Percentiles rank a stretch among this genome's conserved stretches.
These are phyloP conservation scores for Termitomyces titanicus DNA, from an alignment of 768 basidiomycete species.

Conservation along the genomic window DNA sequence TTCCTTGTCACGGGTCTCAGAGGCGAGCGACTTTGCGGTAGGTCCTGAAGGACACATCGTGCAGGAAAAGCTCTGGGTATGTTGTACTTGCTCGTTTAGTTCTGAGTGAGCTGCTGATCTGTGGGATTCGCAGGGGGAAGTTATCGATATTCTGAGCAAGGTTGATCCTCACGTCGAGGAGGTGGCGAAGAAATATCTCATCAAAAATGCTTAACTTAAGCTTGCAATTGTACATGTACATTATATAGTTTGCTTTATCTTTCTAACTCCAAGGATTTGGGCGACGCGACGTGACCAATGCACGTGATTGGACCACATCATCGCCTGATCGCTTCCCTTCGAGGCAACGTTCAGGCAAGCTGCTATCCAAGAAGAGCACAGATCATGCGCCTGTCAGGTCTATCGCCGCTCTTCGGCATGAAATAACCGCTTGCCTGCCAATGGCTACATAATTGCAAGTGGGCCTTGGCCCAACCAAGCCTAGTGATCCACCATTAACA, in stretches of 20 bases:
- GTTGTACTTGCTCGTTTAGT: neutral
- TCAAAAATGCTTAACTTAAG: neutral
- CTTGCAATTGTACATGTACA: no score
- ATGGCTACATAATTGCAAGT: no score
- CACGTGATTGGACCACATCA: neutral
- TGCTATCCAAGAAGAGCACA: no score
- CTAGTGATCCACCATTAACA: neutral
- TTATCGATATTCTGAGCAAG: conserved; percentile 9
- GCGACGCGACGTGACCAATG: neutral
- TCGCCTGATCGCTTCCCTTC: no score
- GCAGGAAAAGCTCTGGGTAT: conserved; percentile 15
- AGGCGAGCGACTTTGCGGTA: conserved; percentile 13
- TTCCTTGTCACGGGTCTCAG: conserved; percentile 6
- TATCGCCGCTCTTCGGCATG: neutral
- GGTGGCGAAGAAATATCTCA: conserved; percentile 7
- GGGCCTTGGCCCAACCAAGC: no score
- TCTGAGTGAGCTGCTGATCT: neutral
- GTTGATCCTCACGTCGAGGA: conserved; percentile 9
- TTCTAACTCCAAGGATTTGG: no score
- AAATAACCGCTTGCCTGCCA: no score
- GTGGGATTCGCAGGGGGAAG: conserved; percentile 6
- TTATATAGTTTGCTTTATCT: no score
- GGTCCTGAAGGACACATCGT: conserved; percentile 1
- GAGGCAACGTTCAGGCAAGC: no score
- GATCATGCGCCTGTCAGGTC: no score